These are phyloP conservation scores for Yarrowia sp. DNA, from an alignment of 805 yeast genomes.

Conservation along the genomic window DNA sequence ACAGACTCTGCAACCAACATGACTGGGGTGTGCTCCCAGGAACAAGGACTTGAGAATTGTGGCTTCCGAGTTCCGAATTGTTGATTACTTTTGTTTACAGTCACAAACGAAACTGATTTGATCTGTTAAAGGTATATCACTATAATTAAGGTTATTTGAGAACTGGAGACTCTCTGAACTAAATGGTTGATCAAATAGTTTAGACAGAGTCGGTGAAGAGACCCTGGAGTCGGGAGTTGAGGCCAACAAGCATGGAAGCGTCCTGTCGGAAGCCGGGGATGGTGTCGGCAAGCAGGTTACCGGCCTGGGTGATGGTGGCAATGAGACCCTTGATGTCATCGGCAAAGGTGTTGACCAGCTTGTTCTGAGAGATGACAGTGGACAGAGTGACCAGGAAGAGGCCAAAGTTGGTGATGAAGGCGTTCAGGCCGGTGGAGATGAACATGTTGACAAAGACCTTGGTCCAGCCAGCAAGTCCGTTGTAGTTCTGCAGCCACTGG, in stretches of 20 bases:
- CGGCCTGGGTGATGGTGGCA: slow-evolving; percentile 8
- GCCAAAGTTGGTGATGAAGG: slow-evolving; percentile 35
- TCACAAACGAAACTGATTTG: not conserved
- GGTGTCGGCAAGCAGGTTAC: slow-evolving; percentile 4
- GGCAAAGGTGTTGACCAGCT: slow-evolving; percentile 27
- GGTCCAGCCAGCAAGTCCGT: slow-evolving; percentile 39
- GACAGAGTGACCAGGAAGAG: slow-evolving; percentile 29
- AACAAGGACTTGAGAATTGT: not conserved
- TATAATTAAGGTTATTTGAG: slow-evolving; percentile 5
- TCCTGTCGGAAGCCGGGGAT: slow-evolving; percentile 34
- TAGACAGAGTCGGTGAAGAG: slow-evolving; percentile 15
- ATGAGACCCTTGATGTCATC: slow-evolving; percentile 20
- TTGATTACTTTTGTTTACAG: slow-evolving; percentile 11
- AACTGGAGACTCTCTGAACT: not conserved
- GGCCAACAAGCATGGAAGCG: slow-evolving; percentile 18
- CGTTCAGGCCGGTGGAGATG: slow-evolving; percentile 28
- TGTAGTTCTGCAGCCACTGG: slow-evolving; percentile 36
- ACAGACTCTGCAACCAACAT: not conserved
- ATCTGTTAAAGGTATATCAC: not conserved
- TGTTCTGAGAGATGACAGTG: slow-evolving; percentile 31
- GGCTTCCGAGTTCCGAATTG: not conserved
- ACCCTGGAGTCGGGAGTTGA: slow-evolving; percentile 34
- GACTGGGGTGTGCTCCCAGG: not conserved
- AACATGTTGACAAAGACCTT: slow-evolving; percentile 31
- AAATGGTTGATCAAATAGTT: not conserved